Evolutionary conservation across 805 yeast genomes (phyloP), one percentile per base, ranked within the genome.

Genomic region (Ogataea henricii): DNA sequence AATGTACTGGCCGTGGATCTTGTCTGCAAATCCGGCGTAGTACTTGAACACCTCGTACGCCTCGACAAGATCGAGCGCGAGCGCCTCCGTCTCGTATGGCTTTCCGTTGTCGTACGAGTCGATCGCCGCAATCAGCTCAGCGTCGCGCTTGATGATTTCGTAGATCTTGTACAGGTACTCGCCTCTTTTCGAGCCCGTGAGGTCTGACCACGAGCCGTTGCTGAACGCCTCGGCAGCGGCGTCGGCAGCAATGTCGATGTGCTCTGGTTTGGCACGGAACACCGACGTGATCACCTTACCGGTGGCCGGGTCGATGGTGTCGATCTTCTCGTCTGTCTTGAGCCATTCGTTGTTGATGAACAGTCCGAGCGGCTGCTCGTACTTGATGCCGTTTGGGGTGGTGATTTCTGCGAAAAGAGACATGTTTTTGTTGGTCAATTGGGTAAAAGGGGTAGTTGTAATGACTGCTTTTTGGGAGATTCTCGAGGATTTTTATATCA

Each of bases 21-120:
- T 87, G 69, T 87, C 94, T 48, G 89, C 83, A 81, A 83, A 85
- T 22, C 94, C 94, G 27, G 88, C 91, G 56, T 80, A 78, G 63
- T 83, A 84, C 60, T 81, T 79, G 70, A 82, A 74, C 22, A 78
- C 77, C 35, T 58, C 65, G 47, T 56, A 57, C 25, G 64, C 46
- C 55, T 66, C 68, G 12, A 34, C 62, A 17, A 66, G 23, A 47
- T 66, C 70, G 9, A 59, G 67, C 41, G 65, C 75, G 39, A 78
- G 68, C 41, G 78, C 69, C 48, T 78, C 82, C 12, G 52, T 47
- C 16, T 70, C 76, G 49, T 71, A 70, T 27, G 83, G 77, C 63
- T 81, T 82, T 56, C 87, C 87, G 47, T 79, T 75, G 62, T 81
- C 83, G 48, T 70, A 61, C 9, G 84, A 74, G 60, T 82, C 87